A percentile compares a stretch with the other conserved stretches of the same genome.
phyloP scores from a whole-genome alignment of 1,284 basidiomycete genomes.

The Pseudozyma thailandica region DNA sequence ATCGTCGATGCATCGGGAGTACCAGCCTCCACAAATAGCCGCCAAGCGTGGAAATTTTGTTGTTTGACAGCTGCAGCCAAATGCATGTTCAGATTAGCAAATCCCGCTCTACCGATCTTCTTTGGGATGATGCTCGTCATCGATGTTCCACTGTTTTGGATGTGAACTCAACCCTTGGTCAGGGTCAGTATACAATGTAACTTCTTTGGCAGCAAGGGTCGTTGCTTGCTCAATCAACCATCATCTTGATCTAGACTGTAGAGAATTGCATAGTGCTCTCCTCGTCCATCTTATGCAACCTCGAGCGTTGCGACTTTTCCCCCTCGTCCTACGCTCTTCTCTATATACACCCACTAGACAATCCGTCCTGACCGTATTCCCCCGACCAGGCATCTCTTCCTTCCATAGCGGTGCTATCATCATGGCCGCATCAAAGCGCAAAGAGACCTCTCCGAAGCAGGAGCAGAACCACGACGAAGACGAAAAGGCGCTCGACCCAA shows the following conservation, averaged over 20 bases:
- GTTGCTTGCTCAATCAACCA: not conserved
- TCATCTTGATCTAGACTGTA: slow-evolving; percentile 1
- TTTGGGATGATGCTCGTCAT: not conserved
- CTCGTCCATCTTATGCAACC: slow-evolving; percentile 11
- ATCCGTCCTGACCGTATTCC: not conserved
- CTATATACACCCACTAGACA: not conserved
- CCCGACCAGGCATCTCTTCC: not conserved
- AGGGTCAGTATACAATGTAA: too few species aligned
- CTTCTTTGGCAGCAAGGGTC: not conserved
- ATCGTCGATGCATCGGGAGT: slow-evolving; percentile 1
- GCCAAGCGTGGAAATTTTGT: not conserved
- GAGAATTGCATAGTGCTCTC: not conserved
- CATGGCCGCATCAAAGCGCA: slow-evolving; percentile 31
- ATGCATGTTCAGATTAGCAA: slow-evolving; percentile 32
- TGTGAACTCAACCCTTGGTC: too few species aligned
- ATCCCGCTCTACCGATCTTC: slow-evolving; percentile 18
- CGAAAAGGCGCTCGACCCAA: slow-evolving; percentile 46
- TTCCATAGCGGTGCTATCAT: slow-evolving; percentile 2
- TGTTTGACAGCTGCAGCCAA: slow-evolving; percentile 29
- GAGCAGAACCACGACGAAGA: slow-evolving; percentile 22
- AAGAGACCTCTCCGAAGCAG: slow-evolving; percentile 1
- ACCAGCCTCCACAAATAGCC: slow-evolving; percentile 20
- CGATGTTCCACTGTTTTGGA: not conserved
- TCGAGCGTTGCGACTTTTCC: not conserved
- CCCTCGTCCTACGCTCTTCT: slow-evolving; percentile 10